Conservation (phyloP, 768 basidiomycete species). For the Gymnopilus dilepis region DNA sequence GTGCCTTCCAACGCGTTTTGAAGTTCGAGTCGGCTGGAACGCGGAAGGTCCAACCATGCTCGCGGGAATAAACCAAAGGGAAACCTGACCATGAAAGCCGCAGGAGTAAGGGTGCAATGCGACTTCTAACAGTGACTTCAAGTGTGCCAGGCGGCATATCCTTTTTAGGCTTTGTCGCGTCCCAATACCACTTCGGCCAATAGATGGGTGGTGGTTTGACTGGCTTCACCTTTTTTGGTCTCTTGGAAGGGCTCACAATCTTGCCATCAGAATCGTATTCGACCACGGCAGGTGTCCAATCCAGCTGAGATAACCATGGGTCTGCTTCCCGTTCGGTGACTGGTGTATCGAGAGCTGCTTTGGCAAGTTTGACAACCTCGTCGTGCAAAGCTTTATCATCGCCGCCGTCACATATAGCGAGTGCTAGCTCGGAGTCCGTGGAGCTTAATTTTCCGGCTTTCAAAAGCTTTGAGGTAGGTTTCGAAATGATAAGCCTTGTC, state of each 20-base stretch:
- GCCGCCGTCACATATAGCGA: slow-evolving; percentile 50
- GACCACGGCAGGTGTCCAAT: slow-evolving; percentile 58
- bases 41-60: slow-evolving; percentile 93
- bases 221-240: slow-evolving; percentile 35
- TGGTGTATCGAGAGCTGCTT: slow-evolving; percentile 33
- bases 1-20: slow-evolving; percentile 47
- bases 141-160: slow-evolving; percentile 70
- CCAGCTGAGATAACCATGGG: slow-evolving; percentile 67
- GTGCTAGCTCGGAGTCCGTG: slow-evolving; percentile 47
- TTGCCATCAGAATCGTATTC: slow-evolving; percentile 6
- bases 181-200: slow-evolving; percentile 99
- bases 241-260: slow-evolving; percentile 33
- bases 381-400: slow-evolving; percentile 38
- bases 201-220: slow-evolving; percentile 51
- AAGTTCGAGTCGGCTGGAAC: slow-evolving; percentile 59
- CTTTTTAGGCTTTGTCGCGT: slow-evolving; percentile 77
- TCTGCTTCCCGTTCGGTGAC: slow-evolving; percentile 36
- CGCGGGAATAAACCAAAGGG: slow-evolving; percentile 84
- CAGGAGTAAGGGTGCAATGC: slow-evolving; percentile 83
- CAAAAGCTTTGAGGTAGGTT: slow-evolving; percentile 53
- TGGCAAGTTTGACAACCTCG: slow-evolving; percentile 48
- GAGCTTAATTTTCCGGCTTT: slow-evolving; percentile 47
- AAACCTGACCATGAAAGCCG: slow-evolving; percentile 86
- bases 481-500: slow-evolving; percentile 47
- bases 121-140: slow-evolving; percentile 85